Base-by-base conservation (phyloP, 2,329 filamentous ascomycete species). In the Sporothrix phasma region DNA sequence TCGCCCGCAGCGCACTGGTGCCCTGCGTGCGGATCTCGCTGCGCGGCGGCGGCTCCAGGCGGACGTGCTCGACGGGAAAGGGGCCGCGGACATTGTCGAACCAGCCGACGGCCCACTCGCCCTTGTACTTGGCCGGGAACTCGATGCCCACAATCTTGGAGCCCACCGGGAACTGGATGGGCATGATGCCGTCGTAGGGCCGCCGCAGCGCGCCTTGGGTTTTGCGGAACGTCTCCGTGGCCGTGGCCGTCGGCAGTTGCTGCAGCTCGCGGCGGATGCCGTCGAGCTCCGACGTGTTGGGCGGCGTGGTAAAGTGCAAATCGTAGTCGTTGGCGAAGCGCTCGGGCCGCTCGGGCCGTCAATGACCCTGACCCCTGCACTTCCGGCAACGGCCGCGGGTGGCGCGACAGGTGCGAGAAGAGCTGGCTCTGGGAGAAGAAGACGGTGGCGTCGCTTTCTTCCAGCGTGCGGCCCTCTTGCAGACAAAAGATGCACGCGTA, bases 401-500 rank as follows among this genome's bases (percentile, higher is more conserved):
- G 82, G 3, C 81, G 77, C 3, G 80, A 75, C 62, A 84, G 71
- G 68, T 85, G 82, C 19, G 75, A 71, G 65, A 84, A 83, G 3
- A 84, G 75, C 54, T 81, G 76, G 65, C 77, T 78, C 56, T 81
- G 79, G 53, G 72, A 79, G 69, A 82, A 81, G 71, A 84, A 84
- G 8, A 84, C 79, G 0, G 82, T 84, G 2, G 82, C 78, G 56
- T 85, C 82, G 67, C 79, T 80, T 63, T 80, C 77, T 58, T 84
- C 79, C 2, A 78, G 71, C 0, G 81, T 83, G n/a, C 70, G 74
- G 0, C 80, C 80, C 19, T 74, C 66, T 5, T 79, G 76, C 3
- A 83, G 73, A 69, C 82, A 85, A 69, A 85, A 84, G 1, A 82
- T 67, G 66, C 82, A 85, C 3, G 75, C 81, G 68, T 82, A 85